Conservation (phyloP, 2,329 filamentous ascomycete species). For the Mycosphaerella sp. region DNA sequence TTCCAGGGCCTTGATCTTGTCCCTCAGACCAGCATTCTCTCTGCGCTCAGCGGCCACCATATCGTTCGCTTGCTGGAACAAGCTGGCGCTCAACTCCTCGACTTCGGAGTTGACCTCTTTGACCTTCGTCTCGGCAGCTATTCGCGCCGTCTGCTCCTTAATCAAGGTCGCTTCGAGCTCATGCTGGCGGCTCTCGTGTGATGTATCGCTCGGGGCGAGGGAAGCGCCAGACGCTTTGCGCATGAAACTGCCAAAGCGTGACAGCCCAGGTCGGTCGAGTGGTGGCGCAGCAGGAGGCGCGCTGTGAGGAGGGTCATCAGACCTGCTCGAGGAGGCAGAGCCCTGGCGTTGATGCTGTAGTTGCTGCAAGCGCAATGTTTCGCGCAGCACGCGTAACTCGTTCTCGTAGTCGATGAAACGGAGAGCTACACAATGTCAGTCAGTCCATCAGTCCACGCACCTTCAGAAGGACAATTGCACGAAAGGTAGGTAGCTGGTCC, state of each 20-base stretch:
- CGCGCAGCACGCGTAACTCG: conserved; percentile 58
- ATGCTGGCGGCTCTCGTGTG: conserved; percentile 31
- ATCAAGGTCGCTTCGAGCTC: conserved; percentile 58
- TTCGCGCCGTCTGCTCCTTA: conserved; percentile 60
- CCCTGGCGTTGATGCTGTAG: conserved; percentile 24
- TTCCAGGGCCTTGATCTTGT: conserved; percentile 63
- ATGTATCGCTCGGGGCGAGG: conserved; percentile 32
- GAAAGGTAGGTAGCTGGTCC: neutral
- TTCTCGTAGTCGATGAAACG: conserved; percentile 70
- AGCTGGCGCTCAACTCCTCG: conserved; percentile 66
- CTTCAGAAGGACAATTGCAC: neutral
- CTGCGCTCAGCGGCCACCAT: conserved; percentile 75
- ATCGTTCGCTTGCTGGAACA: conserved; percentile 80
- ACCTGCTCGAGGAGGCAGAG: conserved; percentile 14
- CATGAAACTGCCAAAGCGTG: conserved; percentile 42
- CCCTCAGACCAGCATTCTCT: conserved; percentile 64
- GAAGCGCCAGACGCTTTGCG: conserved; percentile 29
- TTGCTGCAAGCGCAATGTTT: conserved; percentile 28
- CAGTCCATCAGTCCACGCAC: neutral
- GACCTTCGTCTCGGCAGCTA: conserved; percentile 62
- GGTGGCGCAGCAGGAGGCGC: conserved; percentile 1
- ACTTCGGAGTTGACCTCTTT: conserved; percentile 64
- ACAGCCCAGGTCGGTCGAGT: conserved; percentile 30
- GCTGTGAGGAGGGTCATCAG: conserved; percentile 11
- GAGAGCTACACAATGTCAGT: conserved; percentile 32